A percentile compares a stretch with the other conserved stretches of the same genome.
Evolutionary conservation across 495 filamentous ascomycete genomes (phyloP).

Genomic region (Lasiosphaeria ovina): DNA sequence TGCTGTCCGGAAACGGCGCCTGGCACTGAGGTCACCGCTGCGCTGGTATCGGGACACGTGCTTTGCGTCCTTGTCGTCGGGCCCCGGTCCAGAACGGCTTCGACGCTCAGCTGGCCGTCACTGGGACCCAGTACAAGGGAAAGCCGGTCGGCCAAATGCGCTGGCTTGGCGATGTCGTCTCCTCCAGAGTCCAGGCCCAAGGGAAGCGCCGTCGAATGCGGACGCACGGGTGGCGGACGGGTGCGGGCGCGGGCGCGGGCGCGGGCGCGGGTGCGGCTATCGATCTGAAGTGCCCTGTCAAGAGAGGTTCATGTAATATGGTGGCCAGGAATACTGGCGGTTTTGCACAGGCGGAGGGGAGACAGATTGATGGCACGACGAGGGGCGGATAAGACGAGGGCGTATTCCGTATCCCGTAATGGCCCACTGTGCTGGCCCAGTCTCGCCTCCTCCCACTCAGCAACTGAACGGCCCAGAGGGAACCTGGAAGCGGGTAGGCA

Average conservation of each 20-base stretch:
- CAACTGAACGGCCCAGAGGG: too few relatives aligned
- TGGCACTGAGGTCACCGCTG: not conserved
- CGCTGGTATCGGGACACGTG: not conserved
- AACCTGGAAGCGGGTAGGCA: not conserved
- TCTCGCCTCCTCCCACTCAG: not conserved
- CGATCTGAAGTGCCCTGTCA: not conserved
- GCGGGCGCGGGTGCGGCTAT: not conserved
- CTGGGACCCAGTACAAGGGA: not conserved
- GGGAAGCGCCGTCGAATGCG: not conserved
- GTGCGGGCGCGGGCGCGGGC: not conserved
- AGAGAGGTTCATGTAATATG: too few relatives aligned
- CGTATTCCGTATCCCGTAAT: not conserved
- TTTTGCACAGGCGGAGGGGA: not conserved
- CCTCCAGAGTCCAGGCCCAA: not conserved
- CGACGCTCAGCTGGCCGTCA: not conserved
- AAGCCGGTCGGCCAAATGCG: not conserved
- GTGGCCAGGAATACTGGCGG: too few relatives aligned
- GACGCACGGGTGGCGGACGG: not conserved
- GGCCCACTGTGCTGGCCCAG: not conserved
- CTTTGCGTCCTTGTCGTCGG: not conserved
- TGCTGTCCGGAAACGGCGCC: slow-evolving; percentile 1
- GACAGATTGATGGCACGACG: slow-evolving; percentile 1
- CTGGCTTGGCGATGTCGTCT: not conserved
- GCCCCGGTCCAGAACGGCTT: not conserved
- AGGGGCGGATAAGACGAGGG: slow-evolving; percentile 5